Percentiles rank a stretch among this genome's conserved stretches.
phyloP scores from a whole-genome alignment of 768 basidiomycete species.

The Chlorophyllum brunneum region DNA sequence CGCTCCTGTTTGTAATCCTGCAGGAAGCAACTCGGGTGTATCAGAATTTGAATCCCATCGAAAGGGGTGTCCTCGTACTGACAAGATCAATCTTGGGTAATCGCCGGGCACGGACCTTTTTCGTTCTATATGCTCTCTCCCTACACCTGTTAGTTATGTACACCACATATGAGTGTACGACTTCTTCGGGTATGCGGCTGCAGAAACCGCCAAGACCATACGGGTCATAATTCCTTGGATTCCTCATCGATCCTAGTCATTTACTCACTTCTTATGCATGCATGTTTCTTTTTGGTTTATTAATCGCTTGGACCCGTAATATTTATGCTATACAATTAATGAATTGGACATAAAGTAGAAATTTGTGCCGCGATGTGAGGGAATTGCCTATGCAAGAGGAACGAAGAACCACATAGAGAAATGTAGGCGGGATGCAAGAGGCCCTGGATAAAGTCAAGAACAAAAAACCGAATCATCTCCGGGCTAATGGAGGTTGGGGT shows the following conservation, averaged over 20 bases:
- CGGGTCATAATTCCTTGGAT: conserved; percentile 18
- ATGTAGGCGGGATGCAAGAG: too few relatives aligned
- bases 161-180: conserved; percentile 71
- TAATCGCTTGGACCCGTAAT: conserved; percentile 12
- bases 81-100: conserved; percentile 87
- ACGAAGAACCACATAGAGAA: too few relatives aligned
- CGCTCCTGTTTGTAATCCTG: background rate
- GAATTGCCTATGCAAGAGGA: background rate
- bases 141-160: conserved; percentile 82
- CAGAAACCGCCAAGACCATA: conserved; percentile 51
- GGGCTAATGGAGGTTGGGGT: conserved; percentile 14
- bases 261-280: background rate
- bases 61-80: conserved; percentile 80
- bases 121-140: conserved; percentile 80
- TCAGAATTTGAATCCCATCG: conserved; percentile 85
- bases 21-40: conserved; percentile 96
- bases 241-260: background rate
- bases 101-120: conserved; percentile 83
- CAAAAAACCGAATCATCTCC: conserved; percentile 9
- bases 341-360: conserved; percentile 1
- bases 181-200: conserved; percentile 43
- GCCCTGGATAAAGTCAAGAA: too few relatives aligned
- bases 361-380: background rate
- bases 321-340: conserved; percentile 16
- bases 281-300: conserved; percentile 4